Conservation (phyloP, 331 rosid species). For the Rhamnella rubrinervis region DNA sequence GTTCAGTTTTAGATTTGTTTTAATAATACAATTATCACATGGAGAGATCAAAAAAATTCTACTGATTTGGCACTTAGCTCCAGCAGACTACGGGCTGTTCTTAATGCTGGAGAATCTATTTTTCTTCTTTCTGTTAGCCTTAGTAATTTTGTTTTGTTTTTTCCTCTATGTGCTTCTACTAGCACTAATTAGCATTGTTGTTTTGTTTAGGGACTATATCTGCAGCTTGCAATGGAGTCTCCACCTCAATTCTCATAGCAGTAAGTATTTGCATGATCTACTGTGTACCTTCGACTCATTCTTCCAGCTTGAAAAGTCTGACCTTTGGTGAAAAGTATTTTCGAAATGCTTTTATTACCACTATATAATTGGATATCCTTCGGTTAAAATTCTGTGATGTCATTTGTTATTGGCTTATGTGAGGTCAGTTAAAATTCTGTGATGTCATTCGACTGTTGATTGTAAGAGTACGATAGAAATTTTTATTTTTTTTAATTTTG, state of each 20-base stretch:
- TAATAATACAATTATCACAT: no score
- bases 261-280: conserved; percentile 47
- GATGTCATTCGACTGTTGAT: no score
- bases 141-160: not conserved
- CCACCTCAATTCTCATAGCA: conserved; percentile 67
- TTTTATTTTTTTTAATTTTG: no score
- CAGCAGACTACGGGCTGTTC: conserved; percentile 85
- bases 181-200: conserved; percentile 15
- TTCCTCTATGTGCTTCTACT: conserved; percentile 14
- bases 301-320: not conserved
- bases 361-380: no score
- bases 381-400: no score
- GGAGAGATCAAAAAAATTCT: no score
- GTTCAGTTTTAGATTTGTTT: no score
- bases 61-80: conserved; percentile 99
- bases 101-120: conserved; percentile 21
- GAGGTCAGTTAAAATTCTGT: no score
- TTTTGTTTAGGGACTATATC: conserved; percentile 73
- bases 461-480: no score
- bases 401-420: no score
- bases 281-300: not conserved
- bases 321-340: not conserved
- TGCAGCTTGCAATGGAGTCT: conserved; percentile 79
- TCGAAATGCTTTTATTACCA: no score
- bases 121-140: not conserved